A percentile compares a stretch with the other conserved stretches of the same genome.
phyloP scores from a whole-genome alignment of 2,329 filamentous ascomycete genomes.

The Calycina herbarum region DNA sequence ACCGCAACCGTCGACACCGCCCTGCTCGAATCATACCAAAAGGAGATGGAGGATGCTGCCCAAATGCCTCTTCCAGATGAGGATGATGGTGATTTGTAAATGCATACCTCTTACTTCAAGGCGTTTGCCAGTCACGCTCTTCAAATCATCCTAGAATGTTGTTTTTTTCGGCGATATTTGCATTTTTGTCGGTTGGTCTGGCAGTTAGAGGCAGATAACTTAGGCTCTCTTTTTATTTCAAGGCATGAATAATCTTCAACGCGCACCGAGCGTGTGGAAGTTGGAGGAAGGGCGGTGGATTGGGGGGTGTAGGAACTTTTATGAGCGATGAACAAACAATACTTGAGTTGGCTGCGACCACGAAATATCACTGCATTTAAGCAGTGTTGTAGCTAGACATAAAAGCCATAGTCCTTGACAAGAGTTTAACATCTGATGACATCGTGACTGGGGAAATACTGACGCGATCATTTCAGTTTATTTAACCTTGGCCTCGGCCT shows the following conservation, averaged over 20 bases:
- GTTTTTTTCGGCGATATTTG: slow-evolving; percentile 36
- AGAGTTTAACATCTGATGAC: not conserved
- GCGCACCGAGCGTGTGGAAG: slow-evolving; percentile 27
- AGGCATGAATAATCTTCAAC: slow-evolving; percentile 30
- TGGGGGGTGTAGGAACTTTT: slow-evolving; percentile 19
- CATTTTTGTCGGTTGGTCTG: slow-evolving; percentile 34
- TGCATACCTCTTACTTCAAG: slow-evolving; percentile 20
- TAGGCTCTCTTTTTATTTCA: slow-evolving; percentile 30
- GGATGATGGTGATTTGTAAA: slow-evolving; percentile 69
- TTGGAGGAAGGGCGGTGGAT: slow-evolving; percentile 9
- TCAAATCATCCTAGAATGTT: slow-evolving; percentile 39
- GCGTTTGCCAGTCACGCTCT: slow-evolving; percentile 26
- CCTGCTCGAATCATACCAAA: slow-evolving; percentile 77
- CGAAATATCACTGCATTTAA: slow-evolving; percentile 29
- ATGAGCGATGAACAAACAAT: slow-evolving; percentile 33
- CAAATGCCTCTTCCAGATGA: slow-evolving; percentile 88
- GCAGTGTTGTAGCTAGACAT: slow-evolving; percentile 37
- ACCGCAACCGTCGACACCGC: slow-evolving; percentile 85
- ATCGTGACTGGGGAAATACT: slow-evolving; percentile 4
- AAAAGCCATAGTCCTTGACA: slow-evolving; percentile 32
- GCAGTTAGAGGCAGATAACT: slow-evolving; percentile 35
- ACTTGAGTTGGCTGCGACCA: slow-evolving; percentile 29
- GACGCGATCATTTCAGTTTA: not conserved
- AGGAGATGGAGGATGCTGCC: slow-evolving; percentile 84
- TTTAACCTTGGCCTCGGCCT: not conserved